Percentiles rank a stretch among this genome's conserved stretches.
These are phyloP conservation scores for Globisporangium ultimum DNA, from an alignment of 352 stramenopile species.

Conservation along the genomic window DNA sequence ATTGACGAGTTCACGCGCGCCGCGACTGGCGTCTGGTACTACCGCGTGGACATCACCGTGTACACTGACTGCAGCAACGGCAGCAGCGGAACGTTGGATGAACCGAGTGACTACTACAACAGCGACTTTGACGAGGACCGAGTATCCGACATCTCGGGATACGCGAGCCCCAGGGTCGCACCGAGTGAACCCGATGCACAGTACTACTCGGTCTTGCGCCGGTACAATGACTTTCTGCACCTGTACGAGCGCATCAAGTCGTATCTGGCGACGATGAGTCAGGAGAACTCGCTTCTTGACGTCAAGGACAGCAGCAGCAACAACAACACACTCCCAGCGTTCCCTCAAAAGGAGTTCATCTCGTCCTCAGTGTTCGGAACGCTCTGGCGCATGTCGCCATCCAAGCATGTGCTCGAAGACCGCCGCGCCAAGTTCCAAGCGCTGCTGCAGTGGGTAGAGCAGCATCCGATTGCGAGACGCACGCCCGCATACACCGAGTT, in stretches of 20 bases:
- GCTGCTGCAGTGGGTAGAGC: slow-evolving; percentile 59
- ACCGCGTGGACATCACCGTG: slow-evolving; percentile 56
- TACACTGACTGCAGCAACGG: slow-evolving; percentile 14
- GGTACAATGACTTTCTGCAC: slow-evolving; percentile 65
- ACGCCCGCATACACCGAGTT: slow-evolving; percentile 41
- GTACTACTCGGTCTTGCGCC: slow-evolving; percentile 59
- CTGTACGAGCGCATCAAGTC: slow-evolving; percentile 45
- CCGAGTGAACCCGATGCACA: slow-evolving; percentile 20
- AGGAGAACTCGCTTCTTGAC: not conserved
- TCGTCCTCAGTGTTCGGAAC: slow-evolving; percentile 41
- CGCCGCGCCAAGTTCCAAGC: slow-evolving; percentile 47
- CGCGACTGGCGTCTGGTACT: slow-evolving; percentile 59
- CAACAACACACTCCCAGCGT: slow-evolving; percentile 27
- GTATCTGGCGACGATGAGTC: slow-evolving; percentile 15
- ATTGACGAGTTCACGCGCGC: slow-evolving; percentile 50
- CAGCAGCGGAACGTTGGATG: not conserved
- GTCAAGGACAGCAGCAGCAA: not conserved
- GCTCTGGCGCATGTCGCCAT: slow-evolving; percentile 45
- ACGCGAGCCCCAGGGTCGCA: slow-evolving; percentile 6
- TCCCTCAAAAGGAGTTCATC: slow-evolving; percentile 56
- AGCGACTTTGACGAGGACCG: slow-evolving; percentile 15
- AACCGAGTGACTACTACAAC: slow-evolving; percentile 1
- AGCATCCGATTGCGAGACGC: slow-evolving; percentile 34
- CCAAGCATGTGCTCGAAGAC: slow-evolving; percentile 44
- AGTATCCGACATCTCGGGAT: slow-evolving; percentile 5